Evolutionary conservation across 2,329 filamentous ascomycete species (phyloP).

Genomic region (Aspergillus nomiae): DNA sequence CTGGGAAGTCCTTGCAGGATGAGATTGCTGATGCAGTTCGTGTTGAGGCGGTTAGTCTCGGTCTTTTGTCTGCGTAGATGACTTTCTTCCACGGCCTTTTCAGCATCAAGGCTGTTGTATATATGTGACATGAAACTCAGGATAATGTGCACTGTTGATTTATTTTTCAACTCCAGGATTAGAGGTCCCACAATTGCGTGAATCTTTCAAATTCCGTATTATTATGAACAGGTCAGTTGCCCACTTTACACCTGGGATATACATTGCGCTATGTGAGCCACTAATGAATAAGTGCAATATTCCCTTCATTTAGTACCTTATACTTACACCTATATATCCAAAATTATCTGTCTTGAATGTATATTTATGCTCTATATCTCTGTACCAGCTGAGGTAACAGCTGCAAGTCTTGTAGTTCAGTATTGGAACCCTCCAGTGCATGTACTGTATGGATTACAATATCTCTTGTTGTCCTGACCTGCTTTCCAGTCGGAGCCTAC

Average conservation of each 20-base stretch:
- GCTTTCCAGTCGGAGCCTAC: too few relatives aligned
- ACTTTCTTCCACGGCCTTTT: neutral
- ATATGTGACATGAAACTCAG: neutral
- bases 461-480: too few relatives aligned
- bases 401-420: neutral
- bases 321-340: too few relatives aligned
- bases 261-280: too few relatives aligned
- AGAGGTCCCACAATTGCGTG: too few relatives aligned
- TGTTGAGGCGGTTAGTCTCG: slow-evolving; percentile 22
- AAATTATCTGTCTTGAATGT: too few relatives aligned
- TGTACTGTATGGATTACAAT: neutral
- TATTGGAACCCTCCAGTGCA: neutral
- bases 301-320: too few relatives aligned
- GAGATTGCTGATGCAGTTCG: slow-evolving; percentile 28
- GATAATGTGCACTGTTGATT: neutral
- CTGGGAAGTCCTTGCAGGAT: slow-evolving; percentile 21
- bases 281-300: too few relatives aligned
- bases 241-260: too few relatives aligned
- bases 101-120: neutral
- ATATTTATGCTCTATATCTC: neutral
- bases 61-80: neutral
- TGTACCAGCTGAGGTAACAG: neutral
- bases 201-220: too few relatives aligned
- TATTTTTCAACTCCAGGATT: too few relatives aligned
- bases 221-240: too few relatives aligned